Evolutionary conservation across 2,329 filamentous ascomycete genomes (phyloP).

Genomic region (Cladosporium phlei): DNA sequence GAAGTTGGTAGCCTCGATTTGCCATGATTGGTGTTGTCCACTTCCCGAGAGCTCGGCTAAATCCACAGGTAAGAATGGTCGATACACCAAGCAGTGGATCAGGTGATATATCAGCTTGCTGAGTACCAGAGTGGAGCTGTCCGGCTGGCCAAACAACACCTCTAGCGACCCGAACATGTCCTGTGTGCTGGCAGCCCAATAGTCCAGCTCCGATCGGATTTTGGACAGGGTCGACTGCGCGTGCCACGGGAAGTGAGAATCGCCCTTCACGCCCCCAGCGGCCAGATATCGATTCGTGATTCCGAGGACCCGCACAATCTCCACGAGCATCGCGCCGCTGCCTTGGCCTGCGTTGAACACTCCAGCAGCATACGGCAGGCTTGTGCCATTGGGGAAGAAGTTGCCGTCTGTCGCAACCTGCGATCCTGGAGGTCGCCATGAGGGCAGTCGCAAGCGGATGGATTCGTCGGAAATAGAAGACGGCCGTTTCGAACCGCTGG

Average conservation of each 20-base stretch:
- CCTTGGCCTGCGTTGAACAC: conserved; percentile 64
- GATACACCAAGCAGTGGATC: conserved; percentile 80
- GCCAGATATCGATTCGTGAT: conserved; percentile 80
- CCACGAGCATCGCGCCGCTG: conserved; percentile 74
- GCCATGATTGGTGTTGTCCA: conserved; percentile 85
- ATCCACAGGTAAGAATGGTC: conserved; percentile 81
- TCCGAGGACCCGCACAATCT: conserved; percentile 76
- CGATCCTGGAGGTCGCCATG: conserved; percentile 52
- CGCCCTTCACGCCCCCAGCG: conserved; percentile 79
- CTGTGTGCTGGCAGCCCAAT: conserved; percentile 78
- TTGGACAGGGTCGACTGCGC: conserved; percentile 78
- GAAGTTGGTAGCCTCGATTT: conserved; percentile 83
- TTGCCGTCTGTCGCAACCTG: conserved; percentile 67
- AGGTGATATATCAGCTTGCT: conserved; percentile 85
- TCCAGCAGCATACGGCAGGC: conserved; percentile 46
- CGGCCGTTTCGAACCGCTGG: conserved; percentile 75
- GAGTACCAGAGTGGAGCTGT: conserved; percentile 72
- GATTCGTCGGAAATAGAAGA: conserved; percentile 75
- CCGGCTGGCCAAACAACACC: conserved; percentile 68
- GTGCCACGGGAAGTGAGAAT: conserved; percentile 89
- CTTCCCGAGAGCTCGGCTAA: conserved; percentile 72
- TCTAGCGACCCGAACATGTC: conserved; percentile 74
- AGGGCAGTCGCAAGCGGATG: conserved; percentile 69
- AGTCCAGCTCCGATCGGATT: conserved; percentile 77
- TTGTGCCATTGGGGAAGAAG: conserved; percentile 75